Base-by-base conservation (phyloP, 2,329 filamentous ascomycete species). In the Paecilomyces niveus region DNA sequence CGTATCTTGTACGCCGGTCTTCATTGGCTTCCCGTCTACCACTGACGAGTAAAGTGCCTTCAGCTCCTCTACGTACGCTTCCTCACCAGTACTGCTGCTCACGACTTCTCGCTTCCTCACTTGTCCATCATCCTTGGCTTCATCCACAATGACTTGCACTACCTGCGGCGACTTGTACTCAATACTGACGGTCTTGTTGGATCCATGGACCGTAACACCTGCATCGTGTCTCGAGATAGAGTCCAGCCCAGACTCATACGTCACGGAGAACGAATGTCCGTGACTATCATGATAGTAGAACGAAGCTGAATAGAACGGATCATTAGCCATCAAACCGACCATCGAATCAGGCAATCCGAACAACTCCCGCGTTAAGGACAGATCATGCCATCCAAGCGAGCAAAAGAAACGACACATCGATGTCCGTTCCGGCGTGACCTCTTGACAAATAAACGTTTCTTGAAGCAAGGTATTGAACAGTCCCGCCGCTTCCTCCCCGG, bases 171-270 rank as follows among this genome's bases (percentile, higher is more conserved):
- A 81, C 58, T 87, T 82, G 61, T 81, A 85, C 35, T 80, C 66
- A 10, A 87, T 74, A 1, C 72, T 76, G 0, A 87, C 79, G 0
- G 78, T 80, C 70, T 86, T 87, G 6, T 76, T 72, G 15, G 74
- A 67, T 0, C 78, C 78, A 61, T 84, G 86, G 0, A 87, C 73
- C 4, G 71, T 70, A 3, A 75, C 33, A 62, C 72, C 69, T 0
- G 72, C 70, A 57, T 75, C 72, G 7, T 71, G 72, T 1, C 72
- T 61, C 0, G 83, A 81, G 0, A 87, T 77, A 0, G 68, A 64
- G 61, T 82, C 78, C 22, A 85, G 73, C 0, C 84, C 84, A 0
- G 78, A 80, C 61, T 87, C 84, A 62, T 85, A 87, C 0, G 78
- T 76, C 1, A 85, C 76, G 0, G 80, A 73, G 58, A 85, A 87